Evolutionary conservation across 2,329 filamentous ascomycete genomes (phyloP), one percentile per base, ranked within the genome.

Genomic region (Fragosphaeria purpurea): DNA sequence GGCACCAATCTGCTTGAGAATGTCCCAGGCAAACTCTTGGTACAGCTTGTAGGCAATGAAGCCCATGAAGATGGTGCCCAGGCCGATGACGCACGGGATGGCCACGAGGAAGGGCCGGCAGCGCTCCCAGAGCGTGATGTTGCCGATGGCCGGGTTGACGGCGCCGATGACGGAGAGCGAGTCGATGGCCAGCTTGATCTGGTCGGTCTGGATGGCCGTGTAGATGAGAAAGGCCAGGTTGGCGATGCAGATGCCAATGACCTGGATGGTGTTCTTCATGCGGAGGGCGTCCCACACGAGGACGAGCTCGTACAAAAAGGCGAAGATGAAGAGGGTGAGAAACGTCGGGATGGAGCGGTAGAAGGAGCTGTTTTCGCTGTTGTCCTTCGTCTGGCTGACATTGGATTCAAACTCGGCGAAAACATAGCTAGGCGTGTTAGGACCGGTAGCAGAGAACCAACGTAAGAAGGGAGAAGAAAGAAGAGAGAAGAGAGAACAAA

Each of bases 21-120:
- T 98, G 52, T 93, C 93, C 93, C 93, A 98, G 9, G 93, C 91
- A 68, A 98, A 98, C 67, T 96, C 91, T 63, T 95, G 89, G 65
- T 98, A 97, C 35, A 98, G 77, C 71, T 95, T 96, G 86, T 89
- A 97, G 2, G 91, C 83, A 47, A 90, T 73, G 55, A 88, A 85
- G 11, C 75, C 75, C 75, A 97, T 83, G 48, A 81, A 62, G 6
- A 90, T 56, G 3, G 86, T 91, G 34, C 80, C 80, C 34, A 94
- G 68, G 1, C 80, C 88, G 57, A 97, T 85, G 52, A 98, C 79
- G 59, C 79, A 82, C 0, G 93, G 93, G 50, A 94, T 88, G 9
- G 91, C 85, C 56, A 96, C 77, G 37, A 98, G 75, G 59, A 86
- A 89, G 1, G 88, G 85, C 59, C 79, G 75, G 35, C 90, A 77